Evolutionary conservation across 257 asterid genomes (phyloP).

Genomic region (Solanum gracilifrons): DNA sequence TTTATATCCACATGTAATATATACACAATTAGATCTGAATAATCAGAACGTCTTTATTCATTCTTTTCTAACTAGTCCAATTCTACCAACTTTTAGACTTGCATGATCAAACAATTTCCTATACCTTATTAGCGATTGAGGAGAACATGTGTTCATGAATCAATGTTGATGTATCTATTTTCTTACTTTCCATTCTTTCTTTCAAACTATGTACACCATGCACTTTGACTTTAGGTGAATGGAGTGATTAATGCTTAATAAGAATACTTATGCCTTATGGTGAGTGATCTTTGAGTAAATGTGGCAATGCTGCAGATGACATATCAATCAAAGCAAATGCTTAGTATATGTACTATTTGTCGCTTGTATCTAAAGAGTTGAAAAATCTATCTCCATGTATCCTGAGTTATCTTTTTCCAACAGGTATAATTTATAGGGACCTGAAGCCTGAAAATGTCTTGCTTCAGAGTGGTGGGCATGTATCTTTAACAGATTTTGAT

Average conservation of each 20-base stretch:
- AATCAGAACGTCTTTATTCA: background rate
- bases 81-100: background rate
- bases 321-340: background rate
- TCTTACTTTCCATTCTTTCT: background rate
- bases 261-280: background rate
- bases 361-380: background rate
- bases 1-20: background rate
- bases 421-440: slow-evolving; percentile 97
- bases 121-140: background rate
- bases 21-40: background rate
- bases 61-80: background rate
- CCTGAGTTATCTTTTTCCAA: slow-evolving; percentile 1
- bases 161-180: background rate
- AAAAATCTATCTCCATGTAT: slow-evolving; percentile 4
- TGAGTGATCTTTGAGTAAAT: background rate
- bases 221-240: background rate
- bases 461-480: slow-evolving; percentile 71
- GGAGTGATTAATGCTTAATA: background rate
- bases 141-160: background rate
- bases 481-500: slow-evolving; percentile 90
- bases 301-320: background rate
- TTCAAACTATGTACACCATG: background rate
- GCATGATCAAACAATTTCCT: background rate
- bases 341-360: background rate
- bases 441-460: slow-evolving; percentile 91